These are phyloP conservation scores for Linnemannia elongata DNA, from an alignment of 192 early-diverging fungal genomes.

Conservation along the genomic window DNA sequence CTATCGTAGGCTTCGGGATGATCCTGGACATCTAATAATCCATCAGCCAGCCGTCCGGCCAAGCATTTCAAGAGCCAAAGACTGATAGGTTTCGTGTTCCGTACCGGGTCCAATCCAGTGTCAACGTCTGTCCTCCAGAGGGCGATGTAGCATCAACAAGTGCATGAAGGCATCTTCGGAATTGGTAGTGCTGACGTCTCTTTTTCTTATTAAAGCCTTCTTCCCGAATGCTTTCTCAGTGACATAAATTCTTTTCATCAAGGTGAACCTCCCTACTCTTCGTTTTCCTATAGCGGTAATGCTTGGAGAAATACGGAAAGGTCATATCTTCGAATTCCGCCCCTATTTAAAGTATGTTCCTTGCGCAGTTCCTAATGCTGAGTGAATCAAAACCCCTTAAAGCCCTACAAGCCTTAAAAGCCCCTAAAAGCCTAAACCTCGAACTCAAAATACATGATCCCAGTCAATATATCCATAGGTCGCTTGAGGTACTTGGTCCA, in stretches of 20 bases:
- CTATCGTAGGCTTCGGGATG: conserved; percentile 1
- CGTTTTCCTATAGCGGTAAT: conserved; percentile 12
- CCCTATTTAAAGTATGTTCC: too few relatives aligned
- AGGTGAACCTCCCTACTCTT: background rate
- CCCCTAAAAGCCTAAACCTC: too few relatives aligned
- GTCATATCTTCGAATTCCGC: too few relatives aligned
- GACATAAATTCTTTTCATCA: background rate
- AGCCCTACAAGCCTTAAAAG: too few relatives aligned
- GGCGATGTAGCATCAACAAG: conserved; percentile 21
- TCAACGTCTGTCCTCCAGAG: conserved; percentile 16
- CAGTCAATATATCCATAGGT: background rate
- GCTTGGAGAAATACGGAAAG: conserved; percentile 9
- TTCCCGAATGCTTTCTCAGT: background rate
- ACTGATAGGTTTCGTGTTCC: conserved; percentile 19
- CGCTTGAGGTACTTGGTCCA: conserved; percentile 26
- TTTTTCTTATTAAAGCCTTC: conserved; percentile 13
- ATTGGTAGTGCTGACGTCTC: conserved; percentile 4
- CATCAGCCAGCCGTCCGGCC: conserved; percentile 17
- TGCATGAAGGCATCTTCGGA: conserved; percentile 33
- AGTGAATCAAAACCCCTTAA: too few relatives aligned
- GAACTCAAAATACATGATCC: too few relatives aligned
- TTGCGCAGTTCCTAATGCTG: too few relatives aligned
- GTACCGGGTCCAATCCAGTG: conserved; percentile 26
- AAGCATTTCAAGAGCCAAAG: conserved; percentile 8
- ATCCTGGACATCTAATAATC: conserved; percentile 19